These are phyloP conservation scores for Penicillium crystallinum DNA, from an alignment of 495 filamentous ascomycete species.

Conservation along the genomic window DNA sequence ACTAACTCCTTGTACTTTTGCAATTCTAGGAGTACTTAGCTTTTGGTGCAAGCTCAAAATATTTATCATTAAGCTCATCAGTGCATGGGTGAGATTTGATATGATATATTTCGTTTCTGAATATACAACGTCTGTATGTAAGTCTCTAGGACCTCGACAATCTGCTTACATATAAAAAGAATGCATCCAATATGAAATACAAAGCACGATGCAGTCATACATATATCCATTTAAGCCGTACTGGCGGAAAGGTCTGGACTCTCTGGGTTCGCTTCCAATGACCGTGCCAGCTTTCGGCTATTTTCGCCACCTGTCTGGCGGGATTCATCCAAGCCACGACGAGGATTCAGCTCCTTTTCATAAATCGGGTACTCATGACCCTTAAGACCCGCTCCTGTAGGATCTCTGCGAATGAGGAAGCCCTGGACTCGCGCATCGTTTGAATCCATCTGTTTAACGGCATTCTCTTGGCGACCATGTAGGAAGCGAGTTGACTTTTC, in stretches of 20 bases:
- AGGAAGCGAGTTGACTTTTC: conserved; percentile 58
- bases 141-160: not conserved
- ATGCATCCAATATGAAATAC: not conserved
- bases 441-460: conserved; percentile 40
- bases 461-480: conserved; percentile 47
- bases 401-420: conserved; percentile 69
- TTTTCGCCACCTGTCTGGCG: not conserved
- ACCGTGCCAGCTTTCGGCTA: not conserved
- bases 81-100: no score
- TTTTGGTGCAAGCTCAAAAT: not conserved
- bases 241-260: not conserved
- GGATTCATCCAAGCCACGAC: conserved; percentile 1
- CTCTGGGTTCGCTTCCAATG: not conserved
- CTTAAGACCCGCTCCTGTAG: conserved; percentile 42
- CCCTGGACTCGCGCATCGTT: conserved; percentile 60
- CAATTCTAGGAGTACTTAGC: no score
- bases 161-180: not conserved
- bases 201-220: not conserved
- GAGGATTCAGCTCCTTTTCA: conserved; percentile 27
- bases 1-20: no score
- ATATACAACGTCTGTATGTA: not conserved
- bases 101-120: no score
- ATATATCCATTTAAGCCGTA: not conserved
- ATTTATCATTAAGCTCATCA: not conserved
- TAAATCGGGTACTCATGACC: conserved; percentile 38